phyloP scores from a whole-genome alignment of 768 basidiomycete species.

The Cystoderma amianthinum region DNA sequence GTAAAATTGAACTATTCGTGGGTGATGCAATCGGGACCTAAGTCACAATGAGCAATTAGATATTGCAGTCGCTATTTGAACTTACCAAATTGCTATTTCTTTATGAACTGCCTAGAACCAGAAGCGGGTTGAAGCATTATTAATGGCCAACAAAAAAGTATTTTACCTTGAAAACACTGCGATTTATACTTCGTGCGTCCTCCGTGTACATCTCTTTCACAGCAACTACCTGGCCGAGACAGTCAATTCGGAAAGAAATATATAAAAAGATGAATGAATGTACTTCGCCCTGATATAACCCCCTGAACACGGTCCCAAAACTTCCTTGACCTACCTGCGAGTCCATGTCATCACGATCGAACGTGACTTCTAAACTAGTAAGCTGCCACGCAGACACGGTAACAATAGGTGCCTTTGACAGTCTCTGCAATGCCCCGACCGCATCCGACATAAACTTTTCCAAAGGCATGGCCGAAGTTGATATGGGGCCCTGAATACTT shows the following conservation, averaged over 20 bases:
- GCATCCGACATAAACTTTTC: not conserved
- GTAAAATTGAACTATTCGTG: conserved; percentile 1
- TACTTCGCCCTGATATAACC: not conserved
- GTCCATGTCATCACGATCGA: not conserved
- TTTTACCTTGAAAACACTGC: not conserved
- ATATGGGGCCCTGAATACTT: too few species aligned
- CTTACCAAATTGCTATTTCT: conserved; percentile 2
- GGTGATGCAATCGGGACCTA: conserved; percentile 1
- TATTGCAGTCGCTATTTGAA: too few species aligned
- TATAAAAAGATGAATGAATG: too few species aligned
- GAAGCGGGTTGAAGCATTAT: not conserved
- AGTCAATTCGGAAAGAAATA: too few species aligned
- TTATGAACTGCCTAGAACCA: not conserved
- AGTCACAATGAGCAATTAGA: too few species aligned
- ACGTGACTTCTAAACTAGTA: not conserved
- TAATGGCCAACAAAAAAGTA: not conserved
- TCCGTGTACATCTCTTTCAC: not conserved
- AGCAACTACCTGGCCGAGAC: not conserved
- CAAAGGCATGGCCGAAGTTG: not conserved
- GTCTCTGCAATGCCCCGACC: not conserved
- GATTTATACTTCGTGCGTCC: not conserved
- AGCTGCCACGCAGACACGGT: not conserved
- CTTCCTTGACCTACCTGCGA: not conserved
- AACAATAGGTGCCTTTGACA: not conserved
- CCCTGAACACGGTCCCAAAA: not conserved